Conservation (phyloP, 345 rosid species). For the Lenwebbia sp. region DNA sequence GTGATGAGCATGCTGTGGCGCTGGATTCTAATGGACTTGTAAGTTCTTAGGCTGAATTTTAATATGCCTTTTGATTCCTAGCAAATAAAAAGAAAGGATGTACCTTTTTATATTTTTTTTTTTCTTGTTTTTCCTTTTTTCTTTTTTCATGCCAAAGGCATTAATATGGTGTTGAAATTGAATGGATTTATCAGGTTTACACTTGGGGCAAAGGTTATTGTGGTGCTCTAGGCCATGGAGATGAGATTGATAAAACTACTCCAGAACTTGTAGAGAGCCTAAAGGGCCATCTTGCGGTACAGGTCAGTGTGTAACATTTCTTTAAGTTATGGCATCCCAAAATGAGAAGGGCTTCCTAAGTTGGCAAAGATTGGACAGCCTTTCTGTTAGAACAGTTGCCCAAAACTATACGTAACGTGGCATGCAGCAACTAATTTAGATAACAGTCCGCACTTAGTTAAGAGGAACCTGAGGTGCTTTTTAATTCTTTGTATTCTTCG, state of each 20-base stretch:
- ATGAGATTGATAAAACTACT: conserved; percentile 79
- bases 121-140: not conserved
- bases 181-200: conserved; percentile 45
- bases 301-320: conserved; percentile 30
- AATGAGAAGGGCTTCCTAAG: not conserved
- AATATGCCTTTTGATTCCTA: not conserved
- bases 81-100: not conserved
- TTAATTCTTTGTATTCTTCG: not conserved
- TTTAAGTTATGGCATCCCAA: not conserved
- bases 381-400: not conserved
- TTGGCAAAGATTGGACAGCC: not conserved
- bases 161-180: not conserved
- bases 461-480: not conserved
- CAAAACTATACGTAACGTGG: not conserved
- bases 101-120: not conserved
- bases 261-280: conserved; percentile 63
- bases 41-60: conserved; percentile 11
- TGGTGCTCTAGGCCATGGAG: conserved; percentile 97
- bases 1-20: conserved; percentile 93
- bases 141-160: not conserved
- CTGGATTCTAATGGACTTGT: conserved; percentile 92
- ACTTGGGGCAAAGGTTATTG: conserved; percentile 99
- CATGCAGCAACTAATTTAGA: not conserved
- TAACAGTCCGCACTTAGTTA: not conserved
- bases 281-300: conserved; percentile 53